phyloP scores from a whole-genome alignment of 306 rosid species.

The Cercis canadensis region DNA sequence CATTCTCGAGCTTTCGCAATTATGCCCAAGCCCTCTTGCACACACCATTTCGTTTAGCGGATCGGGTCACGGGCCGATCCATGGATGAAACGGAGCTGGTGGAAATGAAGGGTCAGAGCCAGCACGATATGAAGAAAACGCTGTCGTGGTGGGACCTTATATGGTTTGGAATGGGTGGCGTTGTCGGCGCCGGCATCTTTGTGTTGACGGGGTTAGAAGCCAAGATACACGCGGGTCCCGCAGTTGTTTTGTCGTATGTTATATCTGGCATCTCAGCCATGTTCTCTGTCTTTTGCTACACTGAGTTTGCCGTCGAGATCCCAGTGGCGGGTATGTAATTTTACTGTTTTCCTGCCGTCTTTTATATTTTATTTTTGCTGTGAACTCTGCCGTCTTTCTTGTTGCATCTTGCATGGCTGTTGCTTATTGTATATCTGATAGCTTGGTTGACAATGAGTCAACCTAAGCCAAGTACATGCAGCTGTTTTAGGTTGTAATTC shows the following conservation, averaged over 20 bases:
- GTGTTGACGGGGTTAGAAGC: conserved; percentile 73
- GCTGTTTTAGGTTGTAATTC: too few species aligned
- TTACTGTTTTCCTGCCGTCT: too few species aligned
- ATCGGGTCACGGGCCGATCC: conserved; percentile 34
- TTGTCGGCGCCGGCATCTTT: conserved; percentile 78
- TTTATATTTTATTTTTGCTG: too few species aligned
- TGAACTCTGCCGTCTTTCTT: too few species aligned
- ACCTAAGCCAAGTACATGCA: too few species aligned
- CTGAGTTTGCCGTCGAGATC: conserved; percentile 78
- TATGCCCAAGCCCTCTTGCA: conserved; percentile 30
- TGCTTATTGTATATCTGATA: too few species aligned
- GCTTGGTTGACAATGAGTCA: too few species aligned
- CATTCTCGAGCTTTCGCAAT: conserved; percentile 29
- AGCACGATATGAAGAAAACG: conserved; percentile 57
- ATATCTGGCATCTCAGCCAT: conserved; percentile 73
- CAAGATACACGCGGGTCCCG: conserved; percentile 58
- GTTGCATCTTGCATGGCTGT: too few species aligned
- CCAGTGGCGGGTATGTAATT: conserved; percentile 63
- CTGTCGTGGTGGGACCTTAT: conserved; percentile 60
- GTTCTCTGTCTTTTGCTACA: conserved; percentile 82
- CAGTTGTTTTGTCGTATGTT: conserved; percentile 62
- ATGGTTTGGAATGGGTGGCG: conserved; percentile 83
- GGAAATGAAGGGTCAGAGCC: conserved; percentile 39
- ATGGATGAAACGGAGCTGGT: conserved; percentile 43
- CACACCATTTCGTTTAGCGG: conserved; percentile 31